A percentile compares a stretch with the other conserved stretches of the same genome.
phyloP scores from a whole-genome alignment of 768 basidiomycete species.

The Amanita polypyramis region DNA sequence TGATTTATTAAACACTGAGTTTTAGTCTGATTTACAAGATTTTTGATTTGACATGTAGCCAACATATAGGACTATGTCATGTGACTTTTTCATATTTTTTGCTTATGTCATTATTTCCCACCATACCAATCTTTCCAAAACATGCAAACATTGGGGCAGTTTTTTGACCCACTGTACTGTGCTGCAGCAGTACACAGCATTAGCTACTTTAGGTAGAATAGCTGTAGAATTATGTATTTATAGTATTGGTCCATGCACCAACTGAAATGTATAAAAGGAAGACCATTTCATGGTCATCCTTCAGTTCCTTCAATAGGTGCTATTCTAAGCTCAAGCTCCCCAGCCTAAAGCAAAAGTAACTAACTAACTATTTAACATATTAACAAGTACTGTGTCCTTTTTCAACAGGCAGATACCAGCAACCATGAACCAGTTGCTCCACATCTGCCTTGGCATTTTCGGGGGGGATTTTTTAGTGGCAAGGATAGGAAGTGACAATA shows the following conservation, averaged over 20 bases:
- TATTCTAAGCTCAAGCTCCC: too few species aligned
- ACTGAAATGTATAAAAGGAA: too few species aligned
- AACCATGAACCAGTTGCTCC: background rate
- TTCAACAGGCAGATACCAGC: background rate
- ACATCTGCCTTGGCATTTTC: background rate
- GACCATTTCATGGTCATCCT: too few species aligned
- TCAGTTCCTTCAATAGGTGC: too few species aligned
- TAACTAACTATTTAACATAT: too few species aligned
- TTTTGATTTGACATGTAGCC: background rate
- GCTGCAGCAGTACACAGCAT: too few species aligned
- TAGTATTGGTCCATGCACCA: too few species aligned
- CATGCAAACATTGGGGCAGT: conserved; percentile 1
- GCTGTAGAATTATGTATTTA: too few species aligned
- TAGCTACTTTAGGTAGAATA: too few species aligned
- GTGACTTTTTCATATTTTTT: background rate
- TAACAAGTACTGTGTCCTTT: too few species aligned
- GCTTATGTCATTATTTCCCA: background rate
- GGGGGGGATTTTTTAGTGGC: background rate
- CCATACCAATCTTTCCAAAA: background rate
- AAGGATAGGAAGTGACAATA: background rate
- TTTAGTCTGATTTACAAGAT: background rate
- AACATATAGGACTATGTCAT: background rate
- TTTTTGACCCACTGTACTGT: conserved; percentile 1
- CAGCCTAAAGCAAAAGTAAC: too few species aligned
- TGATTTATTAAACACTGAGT: background rate